phyloP scores from a whole-genome alignment of 2,329 filamentous ascomycete species.

The Neurospora crassa region DNA sequence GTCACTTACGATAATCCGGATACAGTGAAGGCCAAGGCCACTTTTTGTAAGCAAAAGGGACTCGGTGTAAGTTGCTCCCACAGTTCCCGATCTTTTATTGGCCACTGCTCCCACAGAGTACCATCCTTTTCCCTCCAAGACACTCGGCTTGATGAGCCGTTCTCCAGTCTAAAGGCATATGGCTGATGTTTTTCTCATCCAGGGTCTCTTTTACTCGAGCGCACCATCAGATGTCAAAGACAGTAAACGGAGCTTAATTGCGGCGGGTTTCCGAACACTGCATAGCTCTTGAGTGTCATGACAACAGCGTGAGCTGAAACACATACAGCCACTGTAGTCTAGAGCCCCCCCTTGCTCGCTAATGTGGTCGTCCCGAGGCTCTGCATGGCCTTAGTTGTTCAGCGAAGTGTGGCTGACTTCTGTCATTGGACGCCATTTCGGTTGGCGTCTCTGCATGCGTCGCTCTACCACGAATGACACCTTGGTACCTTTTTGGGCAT shows the following conservation, averaged over 20 bases:
- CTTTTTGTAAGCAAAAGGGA: constrained; percentile 60
- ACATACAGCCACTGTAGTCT: not conserved
- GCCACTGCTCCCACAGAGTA: constrained; percentile 3
- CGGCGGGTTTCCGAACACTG: constrained; percentile 48
- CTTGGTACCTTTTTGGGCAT: not conserved
- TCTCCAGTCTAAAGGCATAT: not conserved
- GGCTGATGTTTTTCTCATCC: constrained; percentile 8
- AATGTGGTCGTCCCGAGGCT: not conserved
- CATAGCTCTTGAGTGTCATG: constrained; percentile 32
- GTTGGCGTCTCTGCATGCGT: not conserved
- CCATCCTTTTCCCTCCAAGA: not conserved
- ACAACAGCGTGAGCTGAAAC: not conserved
- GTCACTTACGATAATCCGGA: constrained; percentile 72
- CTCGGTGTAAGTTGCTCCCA: constrained; percentile 44
- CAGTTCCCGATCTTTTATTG: constrained; percentile 2
- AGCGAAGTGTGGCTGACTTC: not conserved
- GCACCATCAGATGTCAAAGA: constrained; percentile 60
- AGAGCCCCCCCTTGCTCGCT: not conserved
- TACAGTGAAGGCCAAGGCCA: constrained; percentile 66
- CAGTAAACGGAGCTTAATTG: constrained; percentile 46
- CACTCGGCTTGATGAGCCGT: not conserved
- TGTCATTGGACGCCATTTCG: not conserved
- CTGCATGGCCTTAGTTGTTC: not conserved
- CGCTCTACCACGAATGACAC: not conserved
- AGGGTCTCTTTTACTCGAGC: constrained; percentile 76